Evolutionary conservation across 1,139 yeast genomes (phyloP).

Genomic region (Protomyces inouyei): DNA sequence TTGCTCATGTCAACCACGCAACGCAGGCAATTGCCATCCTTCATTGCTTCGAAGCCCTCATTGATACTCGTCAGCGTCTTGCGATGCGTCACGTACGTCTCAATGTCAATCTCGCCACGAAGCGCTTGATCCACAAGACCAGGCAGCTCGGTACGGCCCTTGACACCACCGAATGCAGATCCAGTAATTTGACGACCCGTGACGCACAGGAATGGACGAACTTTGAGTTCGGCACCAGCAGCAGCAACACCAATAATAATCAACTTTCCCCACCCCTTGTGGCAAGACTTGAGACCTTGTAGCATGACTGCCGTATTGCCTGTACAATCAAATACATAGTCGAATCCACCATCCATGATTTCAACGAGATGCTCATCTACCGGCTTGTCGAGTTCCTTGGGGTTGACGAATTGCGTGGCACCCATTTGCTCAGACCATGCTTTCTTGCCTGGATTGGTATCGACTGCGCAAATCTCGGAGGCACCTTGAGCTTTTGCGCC

Average conservation of each 20-base stretch:
- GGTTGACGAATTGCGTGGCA: conserved; percentile 91
- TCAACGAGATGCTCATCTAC: conserved; percentile 82
- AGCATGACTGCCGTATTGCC: conserved; percentile 96
- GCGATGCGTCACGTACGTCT: conserved; percentile 90
- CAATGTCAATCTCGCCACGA: conserved; percentile 79
- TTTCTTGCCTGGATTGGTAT: conserved; percentile 76
- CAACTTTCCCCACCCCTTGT: conserved; percentile 98
- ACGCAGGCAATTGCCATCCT: conserved; percentile 87
- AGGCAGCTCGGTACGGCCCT: conserved; percentile 94
- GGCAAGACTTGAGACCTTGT: conserved; percentile 91
- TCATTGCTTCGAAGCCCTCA: conserved; percentile 91
- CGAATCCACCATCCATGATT: conserved; percentile 94
- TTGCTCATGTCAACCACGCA: conserved; percentile 61
- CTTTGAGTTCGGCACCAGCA: conserved; percentile 92
- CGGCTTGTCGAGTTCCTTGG: conserved; percentile 64
- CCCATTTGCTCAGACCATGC: conserved; percentile 87
- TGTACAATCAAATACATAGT: conserved; percentile 94
- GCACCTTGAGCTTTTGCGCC: conserved; percentile 87
- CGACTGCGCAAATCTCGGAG: conserved; percentile 75
- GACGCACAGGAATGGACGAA: conserved; percentile 97
- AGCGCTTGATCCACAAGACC: conserved; percentile 81
- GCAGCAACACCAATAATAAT: conserved; percentile 96
- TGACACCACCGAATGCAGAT: conserved; percentile 97
- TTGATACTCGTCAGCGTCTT: conserved; percentile 73
- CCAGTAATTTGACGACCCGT: conserved; percentile 99